Conservation (phyloP, 371 early-diverging fungal genomes). For the Mucor plumbeus region DNA sequence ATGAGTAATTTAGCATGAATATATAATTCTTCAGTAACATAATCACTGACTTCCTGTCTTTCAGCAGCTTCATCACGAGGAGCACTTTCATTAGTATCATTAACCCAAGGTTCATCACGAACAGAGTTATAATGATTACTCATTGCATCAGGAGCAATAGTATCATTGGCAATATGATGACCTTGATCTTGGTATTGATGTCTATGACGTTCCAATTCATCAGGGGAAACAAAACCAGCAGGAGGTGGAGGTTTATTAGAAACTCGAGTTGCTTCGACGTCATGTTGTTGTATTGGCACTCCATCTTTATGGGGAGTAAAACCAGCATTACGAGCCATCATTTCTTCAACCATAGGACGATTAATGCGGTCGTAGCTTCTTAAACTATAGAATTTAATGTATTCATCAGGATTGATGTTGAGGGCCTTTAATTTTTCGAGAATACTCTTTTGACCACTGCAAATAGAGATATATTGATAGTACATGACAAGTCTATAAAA, state of each 20-base stretch:
- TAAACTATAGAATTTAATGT: conserved; percentile 75
- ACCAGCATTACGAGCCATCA: conserved; percentile 46
- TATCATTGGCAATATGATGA: conserved; percentile 19
- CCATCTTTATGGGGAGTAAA: conserved; percentile 28
- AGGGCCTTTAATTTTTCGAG: conserved; percentile 50
- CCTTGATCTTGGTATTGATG: not conserved
- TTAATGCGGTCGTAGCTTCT: conserved; percentile 69
- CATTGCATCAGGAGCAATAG: conserved; percentile 32
- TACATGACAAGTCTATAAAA: conserved; percentile 67
- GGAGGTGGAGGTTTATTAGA: conserved; percentile 13
- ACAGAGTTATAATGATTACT: conserved; percentile 29
- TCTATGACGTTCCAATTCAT: conserved; percentile 18
- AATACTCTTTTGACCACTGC: conserved; percentile 72
- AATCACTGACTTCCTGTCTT: conserved; percentile 43
- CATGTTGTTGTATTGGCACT: conserved; percentile 8
- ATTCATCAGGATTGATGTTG: conserved; percentile 63
- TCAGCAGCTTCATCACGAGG: conserved; percentile 29
- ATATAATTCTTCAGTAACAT: conserved; percentile 87
- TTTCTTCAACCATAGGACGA: conserved; percentile 41
- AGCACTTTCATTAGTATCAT: conserved; percentile 12
- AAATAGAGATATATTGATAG: conserved; percentile 77
- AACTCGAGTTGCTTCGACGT: conserved; percentile 26
- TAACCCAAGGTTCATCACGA: conserved; percentile 31
- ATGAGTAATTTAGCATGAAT: conserved; percentile 93
- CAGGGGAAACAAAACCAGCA: conserved; percentile 33